A percentile compares a stretch with the other conserved stretches of the same genome.
phyloP scores from a whole-genome alignment of 108 stramenopile species.

The Nannochloropsis salina region DNA sequence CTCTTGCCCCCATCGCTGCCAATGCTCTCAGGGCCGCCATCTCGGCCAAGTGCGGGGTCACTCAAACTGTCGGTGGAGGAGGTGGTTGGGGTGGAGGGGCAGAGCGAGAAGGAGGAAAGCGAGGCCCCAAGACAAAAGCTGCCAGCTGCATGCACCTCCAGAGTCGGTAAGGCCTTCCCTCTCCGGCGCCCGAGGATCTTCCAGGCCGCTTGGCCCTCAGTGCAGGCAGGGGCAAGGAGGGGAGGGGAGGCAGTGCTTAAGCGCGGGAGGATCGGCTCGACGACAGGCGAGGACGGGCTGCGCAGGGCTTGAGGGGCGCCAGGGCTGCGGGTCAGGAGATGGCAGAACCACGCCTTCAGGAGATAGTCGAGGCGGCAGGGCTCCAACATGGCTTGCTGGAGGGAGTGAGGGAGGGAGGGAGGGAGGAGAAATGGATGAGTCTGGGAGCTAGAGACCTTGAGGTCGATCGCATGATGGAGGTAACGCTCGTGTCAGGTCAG shows the following conservation, averaged over 20 bases:
- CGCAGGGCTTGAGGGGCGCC: no score
- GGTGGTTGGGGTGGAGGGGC: neutral
- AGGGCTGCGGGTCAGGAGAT: neutral
- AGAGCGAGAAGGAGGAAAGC: neutral
- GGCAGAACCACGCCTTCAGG: neutral
- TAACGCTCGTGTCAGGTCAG: neutral
- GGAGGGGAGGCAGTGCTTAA: no score
- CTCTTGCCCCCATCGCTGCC: neutral
- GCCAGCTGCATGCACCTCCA: no score
- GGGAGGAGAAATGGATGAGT: neutral
- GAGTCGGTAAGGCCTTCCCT: no score
- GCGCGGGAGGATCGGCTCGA: no score
- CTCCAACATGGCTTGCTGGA: constrained; percentile 9
- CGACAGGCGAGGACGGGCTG: no score
- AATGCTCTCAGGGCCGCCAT: no score
- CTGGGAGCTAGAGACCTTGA: neutral
- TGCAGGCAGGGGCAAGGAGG: no score
- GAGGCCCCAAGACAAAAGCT: neutral
- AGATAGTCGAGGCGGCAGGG: neutral
- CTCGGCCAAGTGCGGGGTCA: no score
- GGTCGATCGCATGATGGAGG: neutral
- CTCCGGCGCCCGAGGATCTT: no score
- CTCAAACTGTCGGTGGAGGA: neutral
- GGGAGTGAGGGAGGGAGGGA: neutral
- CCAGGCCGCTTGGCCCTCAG: no score